phyloP scores from a whole-genome alignment of 768 basidiomycete species.

The Auricularia auricula-judae region DNA sequence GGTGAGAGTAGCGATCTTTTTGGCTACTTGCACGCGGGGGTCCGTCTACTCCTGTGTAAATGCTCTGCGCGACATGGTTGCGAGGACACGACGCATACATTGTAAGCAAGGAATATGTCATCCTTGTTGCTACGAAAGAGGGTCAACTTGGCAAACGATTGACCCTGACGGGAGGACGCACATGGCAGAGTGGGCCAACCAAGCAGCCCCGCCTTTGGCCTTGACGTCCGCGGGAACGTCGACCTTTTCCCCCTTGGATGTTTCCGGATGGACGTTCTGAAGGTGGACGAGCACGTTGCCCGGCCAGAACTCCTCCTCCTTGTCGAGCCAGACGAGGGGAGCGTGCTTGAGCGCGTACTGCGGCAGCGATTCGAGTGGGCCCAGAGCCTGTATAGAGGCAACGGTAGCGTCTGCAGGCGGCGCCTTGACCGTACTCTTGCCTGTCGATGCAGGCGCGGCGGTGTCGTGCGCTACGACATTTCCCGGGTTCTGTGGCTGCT shows the following conservation, averaged over 20 bases:
- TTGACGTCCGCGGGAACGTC: neutral
- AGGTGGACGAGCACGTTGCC: neutral
- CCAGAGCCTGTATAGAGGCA: neutral
- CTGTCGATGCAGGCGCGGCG: neutral
- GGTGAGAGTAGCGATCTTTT: neutral
- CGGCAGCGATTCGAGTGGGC: neutral
- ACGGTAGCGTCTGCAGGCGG: neutral
- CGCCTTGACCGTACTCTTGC: neutral
- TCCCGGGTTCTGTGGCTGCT: neutral
- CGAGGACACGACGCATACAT: neutral
- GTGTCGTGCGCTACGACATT: neutral
- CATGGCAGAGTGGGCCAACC: neutral
- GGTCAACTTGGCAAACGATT: neutral
- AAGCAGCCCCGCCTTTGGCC: neutral
- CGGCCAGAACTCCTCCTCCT: conserved; percentile 3
- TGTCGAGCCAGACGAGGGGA: conserved; percentile 1
- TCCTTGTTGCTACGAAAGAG: neutral
- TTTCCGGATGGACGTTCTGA: neutral
- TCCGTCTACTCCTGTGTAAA: neutral
- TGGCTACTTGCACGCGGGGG: neutral
- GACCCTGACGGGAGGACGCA: neutral
- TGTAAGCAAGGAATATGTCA: neutral
- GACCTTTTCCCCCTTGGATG: neutral
- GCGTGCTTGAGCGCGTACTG: conserved; percentile 1
- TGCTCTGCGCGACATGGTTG: neutral